Conservation (phyloP, 345 rosid species). For the Eucalyptus guilfoylei region DNA sequence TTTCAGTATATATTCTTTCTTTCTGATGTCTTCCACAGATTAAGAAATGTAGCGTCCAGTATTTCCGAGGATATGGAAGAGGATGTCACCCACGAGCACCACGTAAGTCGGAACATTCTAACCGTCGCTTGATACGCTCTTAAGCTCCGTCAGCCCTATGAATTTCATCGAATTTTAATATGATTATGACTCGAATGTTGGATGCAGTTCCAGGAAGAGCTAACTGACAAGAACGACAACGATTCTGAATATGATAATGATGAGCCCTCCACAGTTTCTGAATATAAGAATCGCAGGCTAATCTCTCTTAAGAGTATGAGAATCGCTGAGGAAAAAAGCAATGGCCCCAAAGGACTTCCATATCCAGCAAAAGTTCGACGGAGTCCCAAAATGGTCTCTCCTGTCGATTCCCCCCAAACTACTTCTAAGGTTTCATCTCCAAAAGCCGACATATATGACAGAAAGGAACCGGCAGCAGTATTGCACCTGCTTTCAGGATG, state of each 20-base stretch:
- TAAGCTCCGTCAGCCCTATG: background rate
- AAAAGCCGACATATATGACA: background rate
- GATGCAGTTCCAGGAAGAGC: conserved; percentile 10
- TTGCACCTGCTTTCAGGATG: conserved; percentile 19
- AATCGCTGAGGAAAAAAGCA: background rate
- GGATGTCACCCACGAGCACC: conserved; percentile 13
- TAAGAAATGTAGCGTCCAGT: background rate
- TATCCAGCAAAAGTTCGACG: background rate
- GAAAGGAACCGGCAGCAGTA: conserved; percentile 7
- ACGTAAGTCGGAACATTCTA: conserved; percentile 12
- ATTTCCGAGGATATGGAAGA: conserved; percentile 11
- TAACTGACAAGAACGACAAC: conserved; percentile 11
- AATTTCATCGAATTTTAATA: background rate
- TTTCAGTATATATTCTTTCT: background rate
- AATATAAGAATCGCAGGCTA: background rate
- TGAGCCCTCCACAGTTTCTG: conserved; percentile 10
- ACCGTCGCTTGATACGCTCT: background rate
- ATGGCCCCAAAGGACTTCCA: background rate
- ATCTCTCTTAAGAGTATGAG: conserved; percentile 2
- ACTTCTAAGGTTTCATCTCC: conserved; percentile 19
- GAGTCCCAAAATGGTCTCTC: conserved; percentile 15
- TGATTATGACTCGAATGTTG: background rate
- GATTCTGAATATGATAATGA: conserved; percentile 14
- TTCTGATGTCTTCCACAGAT: conserved; percentile 4
- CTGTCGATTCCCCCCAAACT: conserved; percentile 20